Evolutionary conservation across 148 eudicot species (phyloP), one percentile per base, ranked within the genome.

Genomic region (Chenopodium album): DNA sequence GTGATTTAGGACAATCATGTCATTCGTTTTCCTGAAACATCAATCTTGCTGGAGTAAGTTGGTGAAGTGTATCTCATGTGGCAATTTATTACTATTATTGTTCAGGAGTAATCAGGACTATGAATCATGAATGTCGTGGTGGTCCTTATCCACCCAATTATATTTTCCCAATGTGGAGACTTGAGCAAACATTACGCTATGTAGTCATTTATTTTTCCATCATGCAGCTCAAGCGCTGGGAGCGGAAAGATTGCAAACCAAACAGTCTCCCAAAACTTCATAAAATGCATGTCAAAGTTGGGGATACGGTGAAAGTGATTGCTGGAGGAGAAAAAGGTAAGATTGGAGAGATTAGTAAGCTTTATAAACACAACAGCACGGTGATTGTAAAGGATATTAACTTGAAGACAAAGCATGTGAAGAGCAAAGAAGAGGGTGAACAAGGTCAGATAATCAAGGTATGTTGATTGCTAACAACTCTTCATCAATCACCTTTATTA

Each of bases 221-320:
- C 16, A 16, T 91, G 85, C 90, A 96, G 99, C 87, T 94, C 78
- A 91, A 92, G 88, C 90, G 86, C 82, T 95, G 99, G 99, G 98
- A 96, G 84, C 81, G 98, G 78, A 96, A 89, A 82, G 89, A 96
- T 71, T 95, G 98, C 84, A 95, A 95, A 87, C 95, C 99, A 80
- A 95, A 95, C 91, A 91, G 99, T 79, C 94, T 93, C 23, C 99
- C 99, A 1, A 50, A 87, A 71, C 76, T 95, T 78, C 97, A 95
- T 62, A 94, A 95, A 78, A 95, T 95, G 97, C 99, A 95, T 68
- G 99, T 95, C 70, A 93, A 88, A 88, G 34, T 95, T 66, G 99
- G 99, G 28, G 99, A 95, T 82, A 93, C 98, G 0, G 98, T 95
- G 26, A 95, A 95, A 89, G 92, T 95, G 28, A 95, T 95, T 82